Evolutionary conservation across 495 filamentous ascomycete species (phyloP).

Genomic region (Chaetomium cochliodes): DNA sequence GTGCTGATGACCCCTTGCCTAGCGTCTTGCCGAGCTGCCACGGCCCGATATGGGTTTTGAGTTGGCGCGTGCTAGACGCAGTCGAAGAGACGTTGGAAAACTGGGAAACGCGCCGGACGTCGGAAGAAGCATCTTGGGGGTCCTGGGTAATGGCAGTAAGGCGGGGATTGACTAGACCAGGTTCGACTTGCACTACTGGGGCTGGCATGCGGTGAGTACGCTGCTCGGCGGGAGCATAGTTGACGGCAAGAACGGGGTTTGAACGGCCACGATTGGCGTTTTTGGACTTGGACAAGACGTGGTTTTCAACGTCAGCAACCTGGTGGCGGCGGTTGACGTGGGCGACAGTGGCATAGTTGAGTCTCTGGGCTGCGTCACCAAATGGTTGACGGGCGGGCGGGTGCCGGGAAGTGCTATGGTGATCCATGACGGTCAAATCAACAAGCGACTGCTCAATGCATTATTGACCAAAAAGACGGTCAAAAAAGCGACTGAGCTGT

Average conservation of each 20-base stretch:
- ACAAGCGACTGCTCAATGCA: slow-evolving; percentile 20
- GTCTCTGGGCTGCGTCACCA: slow-evolving; percentile 48
- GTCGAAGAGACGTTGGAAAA: slow-evolving; percentile 64
- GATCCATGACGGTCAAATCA: slow-evolving; percentile 37
- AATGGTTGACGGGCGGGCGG: slow-evolving; percentile 44
- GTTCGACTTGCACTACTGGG: slow-evolving; percentile 6
- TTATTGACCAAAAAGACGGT: slow-evolving; percentile 15
- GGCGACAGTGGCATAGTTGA: slow-evolving; percentile 41
- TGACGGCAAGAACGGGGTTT: slow-evolving; percentile 17
- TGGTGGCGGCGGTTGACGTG: slow-evolving; percentile 22
- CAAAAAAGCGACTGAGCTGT: slow-evolving; percentile 4
- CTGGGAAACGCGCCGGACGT: slow-evolving; percentile 67
- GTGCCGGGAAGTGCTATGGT: slow-evolving; percentile 28
- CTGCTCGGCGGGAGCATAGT: slow-evolving; percentile 6
- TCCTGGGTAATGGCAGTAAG: slow-evolving; percentile 40
- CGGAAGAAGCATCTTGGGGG: slow-evolving; percentile 35
- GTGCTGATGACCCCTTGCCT: slow-evolving; percentile 79
- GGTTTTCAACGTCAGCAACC: slow-evolving; percentile 19
- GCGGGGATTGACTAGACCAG: slow-evolving; percentile 10
- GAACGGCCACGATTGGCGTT: slow-evolving; percentile 17
- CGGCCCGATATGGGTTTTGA: slow-evolving; percentile 79
- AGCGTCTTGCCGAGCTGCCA: slow-evolving; percentile 88
- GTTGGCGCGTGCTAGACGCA: slow-evolving; percentile 48
- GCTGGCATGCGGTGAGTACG: slow-evolving; percentile 8
- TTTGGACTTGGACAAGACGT: slow-evolving; percentile 25